Evolutionary conservation across 176 grass and related monocot genomes (phyloP).

Genomic region (Eragrostis nindensis): DNA sequence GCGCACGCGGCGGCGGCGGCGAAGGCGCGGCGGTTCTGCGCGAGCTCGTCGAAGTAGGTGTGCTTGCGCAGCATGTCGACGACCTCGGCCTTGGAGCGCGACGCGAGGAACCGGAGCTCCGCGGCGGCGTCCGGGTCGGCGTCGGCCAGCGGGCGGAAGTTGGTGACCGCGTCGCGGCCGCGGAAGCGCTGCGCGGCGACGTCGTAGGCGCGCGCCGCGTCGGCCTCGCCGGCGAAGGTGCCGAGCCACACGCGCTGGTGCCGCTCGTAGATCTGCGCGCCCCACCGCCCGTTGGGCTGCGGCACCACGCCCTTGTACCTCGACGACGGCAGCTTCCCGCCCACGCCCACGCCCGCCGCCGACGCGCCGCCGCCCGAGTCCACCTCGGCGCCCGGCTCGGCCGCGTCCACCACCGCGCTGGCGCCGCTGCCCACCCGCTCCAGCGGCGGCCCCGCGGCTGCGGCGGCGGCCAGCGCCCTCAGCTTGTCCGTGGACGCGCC

Average conservation of each 20-base stretch:
- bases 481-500: conserved; percentile 51
- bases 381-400: conserved; percentile 54
- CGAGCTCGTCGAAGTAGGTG: conserved; percentile 93
- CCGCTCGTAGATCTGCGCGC: conserved; percentile 86
- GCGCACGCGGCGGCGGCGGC: conserved; percentile 8
- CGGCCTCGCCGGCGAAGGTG: conserved; percentile 70
- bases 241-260: conserved; percentile 98
- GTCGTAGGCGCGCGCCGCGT: conserved; percentile 88
- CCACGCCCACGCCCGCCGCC: neutral
- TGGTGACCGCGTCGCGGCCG: conserved; percentile 91
- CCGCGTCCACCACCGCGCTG: conserved; percentile 54
- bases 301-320: conserved; percentile 86
- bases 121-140: conserved; percentile 43
- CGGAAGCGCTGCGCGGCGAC: conserved; percentile 90
- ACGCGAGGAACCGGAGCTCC: conserved; percentile 72
- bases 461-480: conserved; percentile 26
- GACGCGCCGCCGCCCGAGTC: neutral
- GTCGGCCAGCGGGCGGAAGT: conserved; percentile 75
- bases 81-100: conserved; percentile 81
- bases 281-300: conserved; percentile 83
- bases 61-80: conserved; percentile 99
- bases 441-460: conserved; percentile 9
- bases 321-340: conserved; percentile 69
- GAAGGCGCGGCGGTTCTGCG: conserved; percentile 49
- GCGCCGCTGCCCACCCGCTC: conserved; percentile 57